Percentiles rank a stretch among this genome's conserved stretches.
phyloP scores from a whole-genome alignment of 2,329 filamentous ascomycete genomes.

The Aulographum hederae region DNA sequence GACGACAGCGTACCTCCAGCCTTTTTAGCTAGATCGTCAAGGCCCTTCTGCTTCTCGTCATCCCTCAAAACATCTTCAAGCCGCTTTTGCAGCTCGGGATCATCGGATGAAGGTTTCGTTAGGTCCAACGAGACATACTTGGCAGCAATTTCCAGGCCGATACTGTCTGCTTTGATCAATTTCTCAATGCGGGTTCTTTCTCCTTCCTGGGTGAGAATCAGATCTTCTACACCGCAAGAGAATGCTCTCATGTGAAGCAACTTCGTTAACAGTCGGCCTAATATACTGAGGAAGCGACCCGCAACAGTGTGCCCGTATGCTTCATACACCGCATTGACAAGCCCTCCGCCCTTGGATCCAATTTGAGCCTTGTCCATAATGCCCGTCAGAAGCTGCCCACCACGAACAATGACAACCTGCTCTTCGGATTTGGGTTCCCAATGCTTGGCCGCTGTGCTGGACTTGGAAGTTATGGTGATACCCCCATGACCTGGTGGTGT shows the following conservation, averaged over 20 bases:
- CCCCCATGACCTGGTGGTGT: conserved; percentile 58
- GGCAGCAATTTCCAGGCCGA: conserved; percentile 65
- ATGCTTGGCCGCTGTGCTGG: conserved; percentile 56
- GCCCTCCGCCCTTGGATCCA: conserved; percentile 67
- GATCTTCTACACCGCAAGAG: conserved; percentile 92
- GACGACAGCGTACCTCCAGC: conserved; percentile 54
- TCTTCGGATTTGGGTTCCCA: conserved; percentile 72
- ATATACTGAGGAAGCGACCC: conserved; percentile 71
- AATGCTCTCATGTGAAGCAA: conserved; percentile 88
- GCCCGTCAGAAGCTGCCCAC: conserved; percentile 74
- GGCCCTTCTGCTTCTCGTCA: conserved; percentile 71
- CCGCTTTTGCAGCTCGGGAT: conserved; percentile 55
- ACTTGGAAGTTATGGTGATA: conserved; percentile 62
- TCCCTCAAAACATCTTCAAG: conserved; percentile 83
- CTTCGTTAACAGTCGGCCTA: conserved; percentile 77
- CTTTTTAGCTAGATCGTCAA: conserved; percentile 76
- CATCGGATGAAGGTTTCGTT: conserved; percentile 37
- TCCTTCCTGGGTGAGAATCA: conserved; percentile 65
- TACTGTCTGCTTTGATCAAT: conserved; percentile 44
- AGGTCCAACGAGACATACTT: conserved; percentile 68
- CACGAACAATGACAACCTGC: conserved; percentile 60
- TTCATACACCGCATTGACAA: conserved; percentile 86
- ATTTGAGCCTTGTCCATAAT: conserved; percentile 95
- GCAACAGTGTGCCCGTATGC: conserved; percentile 77
- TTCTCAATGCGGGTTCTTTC: conserved; percentile 52